Evolutionary conservation across 306 rosid species (phyloP).

Genomic region (Cicer bijugum): DNA sequence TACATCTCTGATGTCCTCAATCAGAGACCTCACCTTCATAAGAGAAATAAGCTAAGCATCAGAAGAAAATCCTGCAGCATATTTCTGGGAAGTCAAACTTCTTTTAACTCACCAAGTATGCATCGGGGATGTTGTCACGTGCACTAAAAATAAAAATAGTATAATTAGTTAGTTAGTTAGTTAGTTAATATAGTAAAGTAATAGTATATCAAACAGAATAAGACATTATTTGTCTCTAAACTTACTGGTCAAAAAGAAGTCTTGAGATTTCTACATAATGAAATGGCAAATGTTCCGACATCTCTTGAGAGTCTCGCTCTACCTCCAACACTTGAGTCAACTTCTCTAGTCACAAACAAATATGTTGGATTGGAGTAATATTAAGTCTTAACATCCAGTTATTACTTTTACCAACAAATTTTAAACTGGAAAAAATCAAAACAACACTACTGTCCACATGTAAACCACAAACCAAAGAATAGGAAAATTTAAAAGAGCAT

Average conservation of each 20-base stretch:
- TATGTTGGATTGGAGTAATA: conserved; percentile 26
- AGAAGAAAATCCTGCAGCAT: conserved; percentile 29
- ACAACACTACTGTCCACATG: conserved; percentile 13
- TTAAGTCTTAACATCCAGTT: conserved; percentile 1
- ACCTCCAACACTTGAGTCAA: conserved; percentile 88
- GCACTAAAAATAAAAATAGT: conserved; percentile 62
- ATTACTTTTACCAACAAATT: conserved; percentile 21
- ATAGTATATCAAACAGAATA: conserved; percentile 35
- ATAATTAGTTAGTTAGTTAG: background rate
- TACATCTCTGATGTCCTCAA: conserved; percentile 88
- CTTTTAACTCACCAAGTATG: conserved; percentile 74
- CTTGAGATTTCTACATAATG: conserved; percentile 93
- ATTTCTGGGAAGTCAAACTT: conserved; percentile 33
- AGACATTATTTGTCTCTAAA: conserved; percentile 26
- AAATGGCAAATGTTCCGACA: conserved; percentile 85
- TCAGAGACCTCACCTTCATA: conserved; percentile 81
- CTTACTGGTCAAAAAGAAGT: conserved; percentile 82
- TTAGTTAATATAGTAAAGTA: conserved; percentile 28
- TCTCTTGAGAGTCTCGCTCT: conserved; percentile 84
- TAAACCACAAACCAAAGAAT: background rate
- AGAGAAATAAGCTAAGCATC: conserved; percentile 38
- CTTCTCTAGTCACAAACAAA: conserved; percentile 60
- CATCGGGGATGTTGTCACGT: conserved; percentile 75
- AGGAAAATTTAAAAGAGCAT: background rate
- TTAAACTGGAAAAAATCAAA: conserved; percentile 13